Evolutionary conservation across 169 alveolate genomes (phyloP).

Genomic region (Cryptosporidium ubiquitum): DNA sequence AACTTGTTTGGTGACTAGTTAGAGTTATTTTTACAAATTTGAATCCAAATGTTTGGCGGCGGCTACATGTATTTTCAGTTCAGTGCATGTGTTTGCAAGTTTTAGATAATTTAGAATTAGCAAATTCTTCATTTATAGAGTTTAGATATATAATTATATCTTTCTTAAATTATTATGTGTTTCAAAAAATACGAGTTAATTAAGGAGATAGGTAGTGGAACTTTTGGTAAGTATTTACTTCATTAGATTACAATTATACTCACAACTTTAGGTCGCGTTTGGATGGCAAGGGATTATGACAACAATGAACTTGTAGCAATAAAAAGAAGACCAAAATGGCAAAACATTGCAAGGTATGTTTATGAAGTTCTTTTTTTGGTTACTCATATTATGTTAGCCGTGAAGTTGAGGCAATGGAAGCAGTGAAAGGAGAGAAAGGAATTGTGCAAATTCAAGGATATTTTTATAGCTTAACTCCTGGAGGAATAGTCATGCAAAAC

Average conservation of each 20-base stretch:
- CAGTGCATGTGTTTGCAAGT: slow-evolving; percentile 6
- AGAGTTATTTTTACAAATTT: background rate
- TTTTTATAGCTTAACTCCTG: slow-evolving; percentile 61
- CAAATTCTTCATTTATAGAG: background rate
- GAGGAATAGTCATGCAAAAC: slow-evolving; percentile 70
- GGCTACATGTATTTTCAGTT: background rate
- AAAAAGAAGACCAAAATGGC: slow-evolving; percentile 72
- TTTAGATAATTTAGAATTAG: background rate
- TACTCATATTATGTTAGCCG: slow-evolving; percentile 26
- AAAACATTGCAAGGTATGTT: slow-evolving; percentile 55
- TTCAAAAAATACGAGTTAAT: slow-evolving; percentile 21
- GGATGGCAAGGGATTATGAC: slow-evolving; percentile 61
- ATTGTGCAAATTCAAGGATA: slow-evolving; percentile 24
- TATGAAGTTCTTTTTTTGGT: background rate
- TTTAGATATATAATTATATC: background rate
- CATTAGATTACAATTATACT: background rate
- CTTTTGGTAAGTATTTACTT: slow-evolving; percentile 60
- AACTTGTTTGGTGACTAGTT: background rate
- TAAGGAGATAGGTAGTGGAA: slow-evolving; percentile 71
- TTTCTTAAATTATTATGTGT: background rate
- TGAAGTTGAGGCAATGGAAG: slow-evolving; percentile 71
- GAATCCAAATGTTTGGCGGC: background rate
- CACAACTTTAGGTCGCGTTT: slow-evolving; percentile 40
- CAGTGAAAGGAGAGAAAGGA: slow-evolving; percentile 24
- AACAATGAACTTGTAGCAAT: slow-evolving; percentile 59